These are phyloP conservation scores for Aureobasidium leucospermi DNA, from an alignment of 2,329 filamentous ascomycete genomes.

Conservation along the genomic window DNA sequence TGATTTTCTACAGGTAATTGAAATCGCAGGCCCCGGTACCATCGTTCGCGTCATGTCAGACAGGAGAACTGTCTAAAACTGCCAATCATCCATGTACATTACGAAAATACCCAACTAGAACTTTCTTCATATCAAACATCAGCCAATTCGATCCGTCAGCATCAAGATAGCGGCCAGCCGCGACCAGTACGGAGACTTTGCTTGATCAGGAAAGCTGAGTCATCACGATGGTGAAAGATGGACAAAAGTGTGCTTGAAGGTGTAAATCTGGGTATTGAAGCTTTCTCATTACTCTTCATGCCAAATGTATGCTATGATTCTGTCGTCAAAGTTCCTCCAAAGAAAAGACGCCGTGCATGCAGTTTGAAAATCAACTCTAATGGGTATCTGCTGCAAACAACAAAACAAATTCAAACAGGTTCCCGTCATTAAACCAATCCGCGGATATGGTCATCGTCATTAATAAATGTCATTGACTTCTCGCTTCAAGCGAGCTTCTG, in stretches of 20 bases:
- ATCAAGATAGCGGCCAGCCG: not conserved
- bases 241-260: not conserved
- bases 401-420: not conserved
- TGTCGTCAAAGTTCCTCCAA: not conserved
- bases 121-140: not conserved
- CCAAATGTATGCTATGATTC: not conserved
- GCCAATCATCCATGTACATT: not conserved
- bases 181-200: too few relatives aligned
- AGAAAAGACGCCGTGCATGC: constrained; percentile 7
- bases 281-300: not conserved
- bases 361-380: constrained; percentile 2
- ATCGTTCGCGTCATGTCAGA: constrained; percentile 96
- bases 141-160: not conserved
- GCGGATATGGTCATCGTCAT: not conserved
- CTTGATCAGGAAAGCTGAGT: not conserved
- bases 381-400: constrained; percentile 13
- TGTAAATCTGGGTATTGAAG: not conserved
- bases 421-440: constrained; percentile 2
- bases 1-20: constrained; percentile 55
- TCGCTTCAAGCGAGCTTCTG: not conserved
- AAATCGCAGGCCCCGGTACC: constrained; percentile 79
- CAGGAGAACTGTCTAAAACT: constrained; percentile 71
- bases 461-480: not conserved
- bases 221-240: not conserved
- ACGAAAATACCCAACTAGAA: constrained; percentile 30